Evolutionary conservation across 108 stramenopile genomes (phyloP), one percentile per base, ranked within the genome.

Genomic region (Cyclostephanos tholiformis): DNA sequence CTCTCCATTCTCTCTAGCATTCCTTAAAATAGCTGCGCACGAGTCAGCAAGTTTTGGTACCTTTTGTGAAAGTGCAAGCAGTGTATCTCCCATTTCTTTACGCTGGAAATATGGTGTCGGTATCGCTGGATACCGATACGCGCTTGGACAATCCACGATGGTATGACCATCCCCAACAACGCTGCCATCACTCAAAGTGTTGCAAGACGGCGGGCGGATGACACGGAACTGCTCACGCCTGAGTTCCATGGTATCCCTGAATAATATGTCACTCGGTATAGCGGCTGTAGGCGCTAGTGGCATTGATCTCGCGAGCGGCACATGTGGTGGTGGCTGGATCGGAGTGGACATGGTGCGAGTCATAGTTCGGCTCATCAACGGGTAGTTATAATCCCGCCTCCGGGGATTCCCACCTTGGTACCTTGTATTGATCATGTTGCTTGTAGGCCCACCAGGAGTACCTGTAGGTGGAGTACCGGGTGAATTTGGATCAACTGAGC

Each of bases 161-260:
- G 36, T 16, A 43, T 62, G 9, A 3, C 36, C 23, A 43, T 43
- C 75, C 22, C 10, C 58, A 26, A 29, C 43, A 38, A 53, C 69
- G 35, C 64, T 57, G 29, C 41, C 38, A 13, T 39, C 22, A 22
- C 20, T 35, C 1, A 20, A 23, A 17, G 57, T 50, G 13, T 51
- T 36, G 26, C 69, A 63, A 36, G 22, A 56, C 17, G 49, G 39
- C 11, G 67, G 53, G 12, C 85, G 74, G 0, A 91, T 88, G 9
- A 80, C 70, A 43, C 93, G 84, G 63, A 82, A 91, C 66, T 91
- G 93, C 58, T 91, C 93, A 12, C 85, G 85, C 49, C 82, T 86
- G 49, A 94, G 80, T 30, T 80, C 60, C 76, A 87, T 75, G 25
- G 77, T 69, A 25, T 60, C 71, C 53, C 71, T 66, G 66, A 82